phyloP scores from a whole-genome alignment of 768 basidiomycete species.

The Leccinellum rugosiceps region DNA sequence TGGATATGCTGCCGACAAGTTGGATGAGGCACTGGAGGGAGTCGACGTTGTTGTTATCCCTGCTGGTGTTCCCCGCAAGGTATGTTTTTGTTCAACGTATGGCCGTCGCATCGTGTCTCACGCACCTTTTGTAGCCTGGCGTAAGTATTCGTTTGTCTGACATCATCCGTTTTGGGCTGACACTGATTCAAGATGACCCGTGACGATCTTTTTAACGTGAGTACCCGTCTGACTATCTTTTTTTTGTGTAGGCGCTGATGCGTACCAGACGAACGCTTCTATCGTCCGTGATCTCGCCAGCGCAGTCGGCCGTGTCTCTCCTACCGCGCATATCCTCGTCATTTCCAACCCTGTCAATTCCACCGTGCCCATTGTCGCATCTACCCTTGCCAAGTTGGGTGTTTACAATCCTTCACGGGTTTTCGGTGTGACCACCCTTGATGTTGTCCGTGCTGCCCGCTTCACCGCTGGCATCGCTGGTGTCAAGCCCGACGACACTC shows the following conservation, averaged over 20 bases:
- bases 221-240: conserved; percentile 25
- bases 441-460: conserved; percentile 93
- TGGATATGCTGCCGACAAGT: conserved; percentile 80
- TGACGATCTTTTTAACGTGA: conserved; percentile 93
- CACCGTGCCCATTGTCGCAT: conserved; percentile 95
- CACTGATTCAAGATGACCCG: conserved; percentile 76
- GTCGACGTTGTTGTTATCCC: conserved; percentile 95
- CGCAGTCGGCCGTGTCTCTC: conserved; percentile 80
- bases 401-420: conserved; percentile 86
- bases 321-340: conserved; percentile 90
- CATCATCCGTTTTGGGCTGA: conserved; percentile 25
- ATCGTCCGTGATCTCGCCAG: conserved; percentile 96
- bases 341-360: conserved; percentile 99
- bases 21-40: conserved; percentile 87
- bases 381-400: conserved; percentile 86
- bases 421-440: conserved; percentile 98
- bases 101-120: conserved; percentile 18
- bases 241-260: background rate
- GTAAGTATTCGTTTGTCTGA: conserved; percentile 47
- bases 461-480: conserved; percentile 77
- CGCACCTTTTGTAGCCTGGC: conserved; percentile 57
- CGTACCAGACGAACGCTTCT: conserved; percentile 83
- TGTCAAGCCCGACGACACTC: conserved; percentile 59
- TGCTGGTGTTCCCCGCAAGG: conserved; percentile 98
- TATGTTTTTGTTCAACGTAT: conserved; percentile 31